These are phyloP conservation scores for Pestalotiopsis sp. DNA, from an alignment of 2,329 filamentous ascomycete genomes.

Conservation along the genomic window DNA sequence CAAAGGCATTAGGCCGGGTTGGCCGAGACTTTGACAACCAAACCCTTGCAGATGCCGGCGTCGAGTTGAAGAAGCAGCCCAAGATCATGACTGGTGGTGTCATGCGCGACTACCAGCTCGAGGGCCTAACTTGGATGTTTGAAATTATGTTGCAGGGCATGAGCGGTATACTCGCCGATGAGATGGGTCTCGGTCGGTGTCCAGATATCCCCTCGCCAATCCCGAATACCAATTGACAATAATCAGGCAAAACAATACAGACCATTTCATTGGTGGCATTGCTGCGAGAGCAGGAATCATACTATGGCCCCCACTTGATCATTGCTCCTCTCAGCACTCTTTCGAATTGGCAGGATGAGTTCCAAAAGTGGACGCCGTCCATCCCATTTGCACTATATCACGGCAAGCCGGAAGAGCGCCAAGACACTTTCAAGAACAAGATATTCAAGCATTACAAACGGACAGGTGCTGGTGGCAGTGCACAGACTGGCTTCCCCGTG, in stretches of 20 bases:
- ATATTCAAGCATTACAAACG: conserved; percentile 71
- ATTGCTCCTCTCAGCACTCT: conserved; percentile 89
- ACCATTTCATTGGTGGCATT: conserved; percentile 87
- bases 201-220: background rate
- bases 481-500: conserved; percentile 76
- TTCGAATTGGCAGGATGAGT: conserved; percentile 95
- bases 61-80: conserved; percentile 84
- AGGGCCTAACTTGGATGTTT: conserved; percentile 94
- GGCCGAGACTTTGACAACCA: conserved; percentile 64
- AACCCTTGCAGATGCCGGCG: conserved; percentile 63
- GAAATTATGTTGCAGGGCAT: conserved; percentile 80
- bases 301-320: conserved; percentile 85
- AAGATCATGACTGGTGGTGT: conserved; percentile 82
- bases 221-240: background rate
- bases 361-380: conserved; percentile 83
- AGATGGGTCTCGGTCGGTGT: conserved; percentile 78
- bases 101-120: conserved; percentile 93
- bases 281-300: conserved; percentile 82
- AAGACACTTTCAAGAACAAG: conserved; percentile 70
- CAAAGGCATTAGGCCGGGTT: conserved; percentile 63
- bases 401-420: conserved; percentile 78
- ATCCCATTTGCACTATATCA: conserved; percentile 93
- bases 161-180: conserved; percentile 88
- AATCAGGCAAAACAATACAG: conserved; percentile 82
- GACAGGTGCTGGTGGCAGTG: conserved; percentile 42